These are phyloP conservation scores for Spongiforma sp. DNA, from an alignment of 1,284 basidiomycete genomes.

Conservation along the genomic window DNA sequence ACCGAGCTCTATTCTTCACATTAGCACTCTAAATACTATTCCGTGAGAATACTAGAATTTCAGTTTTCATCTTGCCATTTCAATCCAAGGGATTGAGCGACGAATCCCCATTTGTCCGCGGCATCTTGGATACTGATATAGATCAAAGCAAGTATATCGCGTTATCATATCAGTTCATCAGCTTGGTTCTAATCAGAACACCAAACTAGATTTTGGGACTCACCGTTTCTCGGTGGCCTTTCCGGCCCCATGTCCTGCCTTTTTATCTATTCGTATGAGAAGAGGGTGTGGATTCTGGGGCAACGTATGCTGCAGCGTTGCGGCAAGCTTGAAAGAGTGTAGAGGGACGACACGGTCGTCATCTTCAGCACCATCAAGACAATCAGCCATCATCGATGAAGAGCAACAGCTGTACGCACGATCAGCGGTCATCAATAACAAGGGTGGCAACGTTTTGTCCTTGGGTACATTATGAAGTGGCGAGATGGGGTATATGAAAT, in stretches of 20 bases:
- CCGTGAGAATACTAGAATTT: slow-evolving; percentile 7
- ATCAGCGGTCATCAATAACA: slow-evolving; percentile 77
- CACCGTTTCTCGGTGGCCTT: slow-evolving; percentile 79
- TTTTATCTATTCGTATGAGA: slow-evolving; percentile 77
- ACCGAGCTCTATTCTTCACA: neutral
- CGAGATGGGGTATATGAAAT: slow-evolving; percentile 81
- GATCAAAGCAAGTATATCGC: neutral
- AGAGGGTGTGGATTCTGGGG: slow-evolving; percentile 72
- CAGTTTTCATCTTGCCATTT: slow-evolving; percentile 37
- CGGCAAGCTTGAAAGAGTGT: slow-evolving; percentile 83
- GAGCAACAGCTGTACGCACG: slow-evolving; percentile 51
- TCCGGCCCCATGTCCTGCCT: slow-evolving; percentile 82
- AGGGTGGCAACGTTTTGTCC: slow-evolving; percentile 67
- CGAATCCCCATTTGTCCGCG: slow-evolving; percentile 79
- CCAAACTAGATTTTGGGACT: neutral
- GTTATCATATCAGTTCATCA: slow-evolving; percentile 7
- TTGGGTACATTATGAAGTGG: slow-evolving; percentile 77
- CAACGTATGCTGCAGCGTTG: slow-evolving; percentile 69
- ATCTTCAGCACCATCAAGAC: slow-evolving; percentile 48
- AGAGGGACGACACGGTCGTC: slow-evolving; percentile 85
- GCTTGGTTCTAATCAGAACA: neutral
- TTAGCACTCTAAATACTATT: neutral
- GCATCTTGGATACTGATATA: slow-evolving; percentile 68
- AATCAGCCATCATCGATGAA: slow-evolving; percentile 4
- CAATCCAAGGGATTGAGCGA: slow-evolving; percentile 67